Conservation (phyloP, 257 asterid species). For the Solanum bulbocastanum region DNA sequence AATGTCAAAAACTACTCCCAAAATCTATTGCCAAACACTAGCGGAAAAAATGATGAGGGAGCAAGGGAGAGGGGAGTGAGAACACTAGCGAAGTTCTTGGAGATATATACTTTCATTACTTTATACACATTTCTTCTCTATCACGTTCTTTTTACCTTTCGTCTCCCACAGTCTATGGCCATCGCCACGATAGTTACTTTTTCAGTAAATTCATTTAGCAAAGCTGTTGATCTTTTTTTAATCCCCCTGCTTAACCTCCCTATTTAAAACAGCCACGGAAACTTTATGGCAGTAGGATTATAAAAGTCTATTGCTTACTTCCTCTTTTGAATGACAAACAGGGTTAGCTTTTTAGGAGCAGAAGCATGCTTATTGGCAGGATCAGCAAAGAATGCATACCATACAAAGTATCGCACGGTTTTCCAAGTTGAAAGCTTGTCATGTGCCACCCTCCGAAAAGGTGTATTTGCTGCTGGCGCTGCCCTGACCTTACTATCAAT, state of each 20-base stretch:
- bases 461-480: slow-evolving; percentile 93
- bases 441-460: slow-evolving; percentile 85
- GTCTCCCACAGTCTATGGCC: neutral
- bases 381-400: slow-evolving; percentile 91
- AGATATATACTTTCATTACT: neutral
- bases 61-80: neutral
- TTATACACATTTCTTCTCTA: neutral
- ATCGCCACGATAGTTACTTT: neutral
- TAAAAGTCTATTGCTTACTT: neutral
- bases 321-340: slow-evolving; percentile 15
- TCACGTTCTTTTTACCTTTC: neutral
- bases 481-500: slow-evolving; percentile 58
- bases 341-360: slow-evolving; percentile 85
- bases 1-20: neutral
- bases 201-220: too few relatives aligned
- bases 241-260: neutral
- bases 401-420: slow-evolving; percentile 69
- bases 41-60: neutral
- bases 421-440: slow-evolving; percentile 55
- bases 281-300: neutral
- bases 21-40: neutral
- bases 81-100: neutral
- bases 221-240: neutral
- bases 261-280: neutral
- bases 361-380: slow-evolving; percentile 93